Evolutionary conservation across 2,329 filamentous ascomycete genomes (phyloP).

Genomic region (Conoideocrella luteorostrata): DNA sequence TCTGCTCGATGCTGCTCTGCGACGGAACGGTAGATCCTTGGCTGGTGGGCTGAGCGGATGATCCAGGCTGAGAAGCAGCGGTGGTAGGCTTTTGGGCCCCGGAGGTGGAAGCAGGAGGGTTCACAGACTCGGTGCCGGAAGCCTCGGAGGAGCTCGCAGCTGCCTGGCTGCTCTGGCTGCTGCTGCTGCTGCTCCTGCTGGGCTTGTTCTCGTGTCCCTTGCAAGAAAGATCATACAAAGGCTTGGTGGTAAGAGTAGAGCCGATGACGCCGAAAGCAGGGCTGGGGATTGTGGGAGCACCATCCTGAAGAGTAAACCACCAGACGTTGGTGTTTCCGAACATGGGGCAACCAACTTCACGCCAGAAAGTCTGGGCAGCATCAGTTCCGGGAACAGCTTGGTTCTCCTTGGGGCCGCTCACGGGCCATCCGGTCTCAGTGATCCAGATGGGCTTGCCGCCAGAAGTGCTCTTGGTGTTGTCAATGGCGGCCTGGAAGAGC

Average conservation of each 20-base stretch:
- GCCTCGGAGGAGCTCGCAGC: too few relatives aligned
- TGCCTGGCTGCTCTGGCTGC: not conserved
- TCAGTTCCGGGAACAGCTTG: slow-evolving; percentile 54
- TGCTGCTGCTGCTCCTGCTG: not conserved
- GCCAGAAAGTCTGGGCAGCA: slow-evolving; percentile 78
- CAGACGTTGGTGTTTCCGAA: slow-evolving; percentile 61
- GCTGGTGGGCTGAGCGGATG: too few relatives aligned
- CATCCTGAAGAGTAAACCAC: slow-evolving; percentile 74
- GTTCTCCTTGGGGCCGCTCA: slow-evolving; percentile 58
- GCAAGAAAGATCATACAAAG: slow-evolving; percentile 60
- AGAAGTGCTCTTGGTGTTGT: slow-evolving; percentile 50
- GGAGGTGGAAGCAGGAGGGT: slow-evolving; percentile 5
- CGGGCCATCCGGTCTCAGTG: slow-evolving; percentile 84
- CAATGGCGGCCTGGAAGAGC: slow-evolving; percentile 63
- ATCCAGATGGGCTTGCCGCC: slow-evolving; percentile 72
- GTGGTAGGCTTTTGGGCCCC: slow-evolving; percentile 4
- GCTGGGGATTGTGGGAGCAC: slow-evolving; percentile 49
- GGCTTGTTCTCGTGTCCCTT: slow-evolving; percentile 17
- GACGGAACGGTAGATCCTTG: too few relatives aligned
- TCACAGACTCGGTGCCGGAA: not conserved
- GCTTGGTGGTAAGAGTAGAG: slow-evolving; percentile 42
- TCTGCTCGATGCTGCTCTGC: too few relatives aligned
- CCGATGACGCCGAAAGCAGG: slow-evolving; percentile 68
- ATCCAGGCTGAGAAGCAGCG: too few relatives aligned
- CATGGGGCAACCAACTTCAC: slow-evolving; percentile 66